Evolutionary conservation across 2,329 filamentous ascomycete genomes (phyloP).

Genomic region (Aspergillus uvarum): DNA sequence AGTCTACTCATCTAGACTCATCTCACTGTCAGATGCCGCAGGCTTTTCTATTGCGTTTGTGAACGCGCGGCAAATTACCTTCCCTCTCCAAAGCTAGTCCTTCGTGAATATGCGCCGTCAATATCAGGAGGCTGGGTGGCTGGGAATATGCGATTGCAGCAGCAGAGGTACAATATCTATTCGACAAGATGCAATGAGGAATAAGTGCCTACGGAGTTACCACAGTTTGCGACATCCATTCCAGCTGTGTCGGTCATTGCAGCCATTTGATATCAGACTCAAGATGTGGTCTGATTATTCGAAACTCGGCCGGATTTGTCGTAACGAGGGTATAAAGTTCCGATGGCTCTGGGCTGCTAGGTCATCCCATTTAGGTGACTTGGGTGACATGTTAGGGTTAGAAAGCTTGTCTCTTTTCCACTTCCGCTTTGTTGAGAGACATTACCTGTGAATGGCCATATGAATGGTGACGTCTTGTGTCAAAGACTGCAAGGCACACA

Average conservation of each 20-base stretch:
- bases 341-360: no score
- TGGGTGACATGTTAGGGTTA: background rate
- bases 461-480: background rate
- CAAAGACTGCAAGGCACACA: constrained; percentile 3
- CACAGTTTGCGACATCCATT: constrained; percentile 7
- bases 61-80: background rate
- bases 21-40: background rate
- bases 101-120: constrained; percentile 4
- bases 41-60: background rate
- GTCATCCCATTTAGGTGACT: background rate
- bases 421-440: background rate
- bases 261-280: background rate
- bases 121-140: constrained; percentile 27
- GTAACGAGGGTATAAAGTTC: background rate
- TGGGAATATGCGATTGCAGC: constrained; percentile 20
- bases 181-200: constrained; percentile 9
- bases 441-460: background rate
- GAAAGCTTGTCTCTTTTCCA: background rate
- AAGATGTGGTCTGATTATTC: background rate
- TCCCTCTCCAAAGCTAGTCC: background rate
- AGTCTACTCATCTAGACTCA: background rate
- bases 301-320: background rate
- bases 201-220: constrained; percentile 15
- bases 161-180: constrained; percentile 3
- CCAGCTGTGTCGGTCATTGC: background rate